These are phyloP conservation scores for Gillenia trifoliata DNA, from an alignment of 306 rosid species.

Conservation along the genomic window DNA sequence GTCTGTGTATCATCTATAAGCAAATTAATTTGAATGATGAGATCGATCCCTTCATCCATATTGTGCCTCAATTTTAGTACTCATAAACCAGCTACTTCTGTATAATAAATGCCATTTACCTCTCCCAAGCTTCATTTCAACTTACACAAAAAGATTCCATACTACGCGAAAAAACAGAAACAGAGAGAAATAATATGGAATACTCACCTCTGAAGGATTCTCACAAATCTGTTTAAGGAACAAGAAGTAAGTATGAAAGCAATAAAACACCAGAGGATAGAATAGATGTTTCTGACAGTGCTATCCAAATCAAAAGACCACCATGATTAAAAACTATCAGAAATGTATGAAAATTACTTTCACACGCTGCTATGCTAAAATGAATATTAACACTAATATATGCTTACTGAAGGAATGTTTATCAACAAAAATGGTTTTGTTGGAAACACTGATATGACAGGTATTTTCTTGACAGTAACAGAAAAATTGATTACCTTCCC, in stretches of 20 bases:
- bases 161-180: neutral
- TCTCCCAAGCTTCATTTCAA: neutral
- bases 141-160: neutral
- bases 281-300: neutral
- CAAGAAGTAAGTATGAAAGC: constrained; percentile 2
- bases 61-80: neutral
- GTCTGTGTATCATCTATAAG: neutral
- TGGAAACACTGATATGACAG: neutral
- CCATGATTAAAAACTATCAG: neutral
- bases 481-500: constrained; percentile 66
- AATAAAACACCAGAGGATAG: neutral
- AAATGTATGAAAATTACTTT: neutral
- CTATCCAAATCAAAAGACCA: neutral
- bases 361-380: neutral
- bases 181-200: constrained; percentile 25
- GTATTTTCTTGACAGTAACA: no score
- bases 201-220: constrained; percentile 74
- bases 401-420: neutral
- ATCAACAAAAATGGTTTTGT: neutral
- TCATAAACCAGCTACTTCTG: neutral
- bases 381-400: neutral
- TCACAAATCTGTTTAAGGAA: constrained; percentile 56
- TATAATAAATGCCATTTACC: neutral
- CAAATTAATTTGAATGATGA: neutral
- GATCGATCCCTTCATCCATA: no score